Evolutionary conservation across 2,329 filamentous ascomycete species (phyloP).

Genomic region (Blastomyces gilchristii): DNA sequence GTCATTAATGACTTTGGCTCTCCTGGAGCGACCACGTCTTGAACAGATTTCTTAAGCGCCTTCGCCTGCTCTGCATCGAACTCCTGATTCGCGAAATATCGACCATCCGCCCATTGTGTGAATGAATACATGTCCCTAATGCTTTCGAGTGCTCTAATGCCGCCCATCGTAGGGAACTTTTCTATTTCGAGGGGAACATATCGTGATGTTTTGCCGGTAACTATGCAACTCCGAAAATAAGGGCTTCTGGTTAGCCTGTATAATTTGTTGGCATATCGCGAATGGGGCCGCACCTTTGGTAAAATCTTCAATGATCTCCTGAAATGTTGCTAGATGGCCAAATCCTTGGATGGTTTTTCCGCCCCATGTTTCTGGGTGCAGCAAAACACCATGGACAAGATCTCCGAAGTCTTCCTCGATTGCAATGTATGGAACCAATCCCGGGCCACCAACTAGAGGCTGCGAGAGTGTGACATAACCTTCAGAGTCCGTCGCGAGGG

Average conservation of each 20-base stretch:
- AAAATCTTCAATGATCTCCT: neutral
- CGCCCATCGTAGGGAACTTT: neutral
- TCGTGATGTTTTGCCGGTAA: constrained; percentile 6
- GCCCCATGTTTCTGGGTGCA: neutral
- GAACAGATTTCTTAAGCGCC: neutral
- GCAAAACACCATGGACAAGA: constrained; percentile 5
- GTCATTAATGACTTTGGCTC: neutral
- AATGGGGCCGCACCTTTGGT: neutral
- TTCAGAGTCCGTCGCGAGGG: constrained; percentile 3
- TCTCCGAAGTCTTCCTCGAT: constrained; percentile 8
- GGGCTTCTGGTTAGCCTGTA: neutral
- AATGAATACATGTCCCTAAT: constrained; percentile 3
- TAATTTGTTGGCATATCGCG: neutral
- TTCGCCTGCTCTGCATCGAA: constrained; percentile 4
- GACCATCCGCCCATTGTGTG: constrained; percentile 2
- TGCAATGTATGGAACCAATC: constrained; percentile 1
- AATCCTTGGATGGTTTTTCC: constrained; percentile 3
- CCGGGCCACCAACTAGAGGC: neutral
- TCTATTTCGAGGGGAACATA: neutral
- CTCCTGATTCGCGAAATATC: constrained; percentile 3
- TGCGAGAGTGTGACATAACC: constrained; percentile 5
- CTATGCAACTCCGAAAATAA: neutral
- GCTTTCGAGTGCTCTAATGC: neutral
- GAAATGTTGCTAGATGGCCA: neutral
- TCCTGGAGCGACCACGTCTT: neutral